Percentiles rank a stretch among this genome's conserved stretches.
phyloP scores from a whole-genome alignment of 352 stramenopile species.

The Pythium rhizo-oryzae region DNA sequence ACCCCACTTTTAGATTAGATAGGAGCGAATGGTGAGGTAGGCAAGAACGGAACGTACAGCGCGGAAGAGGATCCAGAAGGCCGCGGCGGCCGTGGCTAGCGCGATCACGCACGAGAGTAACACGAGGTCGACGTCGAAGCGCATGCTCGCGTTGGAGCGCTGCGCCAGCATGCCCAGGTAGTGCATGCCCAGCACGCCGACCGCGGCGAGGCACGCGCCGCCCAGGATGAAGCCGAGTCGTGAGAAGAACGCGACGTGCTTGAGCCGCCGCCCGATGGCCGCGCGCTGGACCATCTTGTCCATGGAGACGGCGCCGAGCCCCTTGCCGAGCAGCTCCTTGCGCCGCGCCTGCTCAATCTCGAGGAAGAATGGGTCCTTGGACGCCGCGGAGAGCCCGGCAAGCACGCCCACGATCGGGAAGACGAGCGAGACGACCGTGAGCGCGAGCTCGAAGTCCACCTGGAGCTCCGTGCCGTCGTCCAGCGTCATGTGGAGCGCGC shows the following conservation, averaged over 20 bases:
- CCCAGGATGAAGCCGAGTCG: slow-evolving; percentile 44
- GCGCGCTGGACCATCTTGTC: slow-evolving; percentile 35
- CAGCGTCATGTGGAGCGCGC: slow-evolving; percentile 47
- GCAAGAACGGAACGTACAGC: slow-evolving; percentile 55
- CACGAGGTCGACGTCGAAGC: slow-evolving; percentile 42
- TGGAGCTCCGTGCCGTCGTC: slow-evolving; percentile 44
- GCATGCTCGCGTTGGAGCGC: slow-evolving; percentile 48
- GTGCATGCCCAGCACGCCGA: slow-evolving; percentile 73
- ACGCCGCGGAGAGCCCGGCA: slow-evolving; percentile 57
- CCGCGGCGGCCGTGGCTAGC: slow-evolving; percentile 57
- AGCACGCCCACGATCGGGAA: slow-evolving; percentile 58
- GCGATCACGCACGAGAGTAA: slow-evolving; percentile 54
- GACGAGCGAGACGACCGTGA: slow-evolving; percentile 65
- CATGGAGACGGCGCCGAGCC: slow-evolving; percentile 44
- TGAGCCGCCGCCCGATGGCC: slow-evolving; percentile 7
- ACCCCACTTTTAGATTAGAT: too few relatives aligned
- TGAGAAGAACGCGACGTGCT: too few relatives aligned
- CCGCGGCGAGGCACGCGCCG: slow-evolving; percentile 49
- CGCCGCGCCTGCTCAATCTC: slow-evolving; percentile 58
- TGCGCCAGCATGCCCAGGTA: slow-evolving; percentile 72
- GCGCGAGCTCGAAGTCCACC: slow-evolving; percentile 54
- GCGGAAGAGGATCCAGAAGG: slow-evolving; percentile 77
- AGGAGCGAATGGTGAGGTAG: too few relatives aligned
- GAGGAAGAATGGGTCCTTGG: slow-evolving; percentile 65
- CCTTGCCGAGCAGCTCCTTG: slow-evolving; percentile 39